A percentile compares a stretch with the other conserved stretches of the same genome.
Conservation (phyloP, 192 early-diverging fungal species). For the Dissophora globulifera region DNA sequence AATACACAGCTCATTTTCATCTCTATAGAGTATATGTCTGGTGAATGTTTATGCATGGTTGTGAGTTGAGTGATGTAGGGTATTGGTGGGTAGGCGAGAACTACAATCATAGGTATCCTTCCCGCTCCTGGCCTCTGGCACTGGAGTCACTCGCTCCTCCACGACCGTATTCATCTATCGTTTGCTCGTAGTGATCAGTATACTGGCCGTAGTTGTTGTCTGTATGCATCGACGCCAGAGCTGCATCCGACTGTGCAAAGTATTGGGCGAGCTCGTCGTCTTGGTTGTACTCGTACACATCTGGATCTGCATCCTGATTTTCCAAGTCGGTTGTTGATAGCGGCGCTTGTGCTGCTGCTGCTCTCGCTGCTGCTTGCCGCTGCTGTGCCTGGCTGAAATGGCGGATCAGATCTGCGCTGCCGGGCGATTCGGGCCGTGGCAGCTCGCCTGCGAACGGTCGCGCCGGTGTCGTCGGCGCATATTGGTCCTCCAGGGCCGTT, state of each 20-base stretch:
- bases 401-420: slow-evolving; percentile 42
- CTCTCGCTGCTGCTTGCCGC: slow-evolving; percentile 20
- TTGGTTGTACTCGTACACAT: slow-evolving; percentile 48
- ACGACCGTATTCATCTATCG: slow-evolving; percentile 7
- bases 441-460: slow-evolving; percentile 11
- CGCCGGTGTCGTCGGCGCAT: not conserved
- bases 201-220: slow-evolving; percentile 15
- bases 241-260: slow-evolving; percentile 46
- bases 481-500: slow-evolving; percentile 28
- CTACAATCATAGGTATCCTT: slow-evolving; percentile 22
- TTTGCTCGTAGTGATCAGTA: not conserved
- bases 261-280: slow-evolving; percentile 47
- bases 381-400: slow-evolving; percentile 50
- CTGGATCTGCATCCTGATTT: slow-evolving; percentile 13
- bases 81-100: slow-evolving; percentile 4
- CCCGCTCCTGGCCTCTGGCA: not conserved
- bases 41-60: slow-evolving; percentile 1
- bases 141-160: not conserved
- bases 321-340: not conserved
- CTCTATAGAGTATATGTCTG: too few relatives aligned
- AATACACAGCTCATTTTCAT: too few relatives aligned
- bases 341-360: slow-evolving; percentile 10
- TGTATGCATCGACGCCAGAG: slow-evolving; percentile 11
- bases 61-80: not conserved
- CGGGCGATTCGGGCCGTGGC: slow-evolving; percentile 25